These are phyloP conservation scores for Coemansia sp. DNA, from an alignment of 192 early-diverging fungal species.

Conservation along the genomic window DNA sequence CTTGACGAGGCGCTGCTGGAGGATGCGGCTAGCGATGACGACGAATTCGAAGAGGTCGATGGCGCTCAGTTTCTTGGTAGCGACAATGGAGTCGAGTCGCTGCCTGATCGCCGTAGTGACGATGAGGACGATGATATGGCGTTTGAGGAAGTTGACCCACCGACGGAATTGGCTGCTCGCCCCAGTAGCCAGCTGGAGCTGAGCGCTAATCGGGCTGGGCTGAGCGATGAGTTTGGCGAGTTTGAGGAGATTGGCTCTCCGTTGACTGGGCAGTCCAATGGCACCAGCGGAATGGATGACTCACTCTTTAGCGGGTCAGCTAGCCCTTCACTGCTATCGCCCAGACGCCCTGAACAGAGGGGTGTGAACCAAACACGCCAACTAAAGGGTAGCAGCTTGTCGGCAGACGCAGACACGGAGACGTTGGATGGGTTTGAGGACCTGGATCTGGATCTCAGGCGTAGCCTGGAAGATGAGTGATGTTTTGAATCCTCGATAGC, in stretches of 20 bases:
- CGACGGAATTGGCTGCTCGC: slow-evolving; percentile 10
- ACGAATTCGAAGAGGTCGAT: slow-evolving; percentile 50
- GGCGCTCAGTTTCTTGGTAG: slow-evolving; percentile 18
- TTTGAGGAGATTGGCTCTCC: slow-evolving; percentile 47
- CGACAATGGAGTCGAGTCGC: slow-evolving; percentile 1
- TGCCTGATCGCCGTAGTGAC: slow-evolving; percentile 13
- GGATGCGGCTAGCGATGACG: slow-evolving; percentile 35
- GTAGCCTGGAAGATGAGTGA: slow-evolving; percentile 21
- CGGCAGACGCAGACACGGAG: slow-evolving; percentile 7
- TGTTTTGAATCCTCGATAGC: not conserved
- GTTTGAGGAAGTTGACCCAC: slow-evolving; percentile 41
- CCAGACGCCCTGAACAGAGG: not conserved
- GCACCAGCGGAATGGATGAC: slow-evolving; percentile 22
- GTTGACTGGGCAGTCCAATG: slow-evolving; percentile 1
- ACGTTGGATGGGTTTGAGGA: slow-evolving; percentile 41
- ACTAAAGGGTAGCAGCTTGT: not conserved
- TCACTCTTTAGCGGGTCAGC: slow-evolving; percentile 28
- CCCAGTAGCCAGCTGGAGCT: not conserved
- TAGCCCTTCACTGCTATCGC: slow-evolving; percentile 7
- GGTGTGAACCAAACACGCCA: not conserved
- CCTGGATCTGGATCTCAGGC: slow-evolving; percentile 37
- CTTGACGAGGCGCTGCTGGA: slow-evolving; percentile 25
- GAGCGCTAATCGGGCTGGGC: slow-evolving; percentile 4
- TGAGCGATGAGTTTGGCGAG: slow-evolving; percentile 37
- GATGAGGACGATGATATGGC: slow-evolving; percentile 30